These are phyloP conservation scores for Fusarium oligoseptatum DNA, from an alignment of 2,329 filamentous ascomycete species.

Conservation along the genomic window DNA sequence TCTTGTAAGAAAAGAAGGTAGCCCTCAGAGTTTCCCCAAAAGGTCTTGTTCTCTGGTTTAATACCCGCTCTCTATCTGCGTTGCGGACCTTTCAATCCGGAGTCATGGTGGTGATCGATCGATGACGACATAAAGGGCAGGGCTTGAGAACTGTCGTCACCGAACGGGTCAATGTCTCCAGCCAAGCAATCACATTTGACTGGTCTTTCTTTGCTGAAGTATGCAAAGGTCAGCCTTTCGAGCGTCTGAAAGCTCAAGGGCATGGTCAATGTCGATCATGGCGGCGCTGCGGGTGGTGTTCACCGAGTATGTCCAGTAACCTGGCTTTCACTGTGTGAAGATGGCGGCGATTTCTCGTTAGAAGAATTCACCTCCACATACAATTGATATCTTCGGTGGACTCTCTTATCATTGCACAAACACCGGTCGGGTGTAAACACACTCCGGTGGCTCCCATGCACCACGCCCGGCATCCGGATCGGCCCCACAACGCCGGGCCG, in stretches of 20 bases:
- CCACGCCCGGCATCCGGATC: constrained; percentile 20
- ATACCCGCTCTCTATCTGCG: constrained; percentile 8
- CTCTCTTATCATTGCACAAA: constrained; percentile 15
- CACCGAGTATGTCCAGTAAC: background rate
- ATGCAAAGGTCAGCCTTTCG: background rate
- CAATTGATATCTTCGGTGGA: background rate
- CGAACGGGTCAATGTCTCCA: constrained; percentile 22
- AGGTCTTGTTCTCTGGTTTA: constrained; percentile 13
- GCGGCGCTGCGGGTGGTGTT: background rate
- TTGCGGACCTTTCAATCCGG: constrained; percentile 39
- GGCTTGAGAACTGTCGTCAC: constrained; percentile 34
- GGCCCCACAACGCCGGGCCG: constrained; percentile 34
- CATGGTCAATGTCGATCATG: background rate
- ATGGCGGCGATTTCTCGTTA: constrained; percentile 9
- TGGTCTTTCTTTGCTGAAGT: background rate
- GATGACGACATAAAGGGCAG: constrained; percentile 42
- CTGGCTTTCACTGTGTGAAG: constrained; percentile 11
- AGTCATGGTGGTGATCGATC: constrained; percentile 40
- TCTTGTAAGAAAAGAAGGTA: background rate
- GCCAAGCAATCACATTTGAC: constrained; percentile 24
- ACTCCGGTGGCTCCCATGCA: background rate
- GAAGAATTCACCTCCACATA: constrained; percentile 14
- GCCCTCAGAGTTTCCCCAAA: background rate
- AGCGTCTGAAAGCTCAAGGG: background rate
- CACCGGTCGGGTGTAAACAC: background rate